A percentile compares a stretch with the other conserved stretches of the same genome.
Evolutionary conservation across 225 moss, liverwort and hornwort genomes (phyloP).

Genomic region (Physcomitrium patens): DNA sequence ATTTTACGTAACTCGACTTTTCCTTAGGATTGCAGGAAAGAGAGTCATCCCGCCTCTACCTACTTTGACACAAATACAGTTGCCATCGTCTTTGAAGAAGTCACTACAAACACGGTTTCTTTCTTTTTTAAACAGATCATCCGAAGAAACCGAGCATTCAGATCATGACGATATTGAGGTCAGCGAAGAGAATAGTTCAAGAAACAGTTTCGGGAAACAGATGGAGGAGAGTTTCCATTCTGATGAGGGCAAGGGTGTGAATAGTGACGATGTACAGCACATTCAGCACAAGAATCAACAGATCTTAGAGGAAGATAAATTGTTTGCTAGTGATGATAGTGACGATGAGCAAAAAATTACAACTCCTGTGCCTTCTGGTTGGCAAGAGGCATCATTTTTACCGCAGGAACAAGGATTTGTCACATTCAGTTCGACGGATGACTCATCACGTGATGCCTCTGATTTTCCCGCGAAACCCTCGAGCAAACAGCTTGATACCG

Average conservation of each 20-base stretch:
- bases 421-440: conserved; percentile 40
- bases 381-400: conserved; percentile 36
- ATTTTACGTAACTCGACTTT: conserved; percentile 5
- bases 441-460: conserved; percentile 8
- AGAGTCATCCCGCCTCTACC: conserved; percentile 33
- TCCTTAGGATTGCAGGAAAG: conserved; percentile 28
- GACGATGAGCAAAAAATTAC: conserved; percentile 11
- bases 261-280: conserved; percentile 22
- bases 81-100: conserved; percentile 4
- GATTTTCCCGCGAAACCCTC: neutral
- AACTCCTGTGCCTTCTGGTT: conserved; percentile 31
- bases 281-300: neutral
- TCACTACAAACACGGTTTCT: conserved; percentile 24
- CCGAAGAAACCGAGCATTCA: conserved; percentile 28
- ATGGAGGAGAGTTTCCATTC: conserved; percentile 35
- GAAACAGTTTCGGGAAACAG: conserved; percentile 45
- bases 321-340: conserved; percentile 17
- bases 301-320: conserved; percentile 14
- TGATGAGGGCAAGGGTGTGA: conserved; percentile 34
- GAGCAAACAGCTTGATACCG: conserved; percentile 1
- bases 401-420: conserved; percentile 55
- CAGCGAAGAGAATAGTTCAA: conserved; percentile 29
- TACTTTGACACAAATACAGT: conserved; percentile 31
- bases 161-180: conserved; percentile 36
- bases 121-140: conserved; percentile 26